Percentiles rank a stretch among this genome's conserved stretches.
phyloP scores from a whole-genome alignment of 257 asterid genomes.

The Scutellaria minor region DNA sequence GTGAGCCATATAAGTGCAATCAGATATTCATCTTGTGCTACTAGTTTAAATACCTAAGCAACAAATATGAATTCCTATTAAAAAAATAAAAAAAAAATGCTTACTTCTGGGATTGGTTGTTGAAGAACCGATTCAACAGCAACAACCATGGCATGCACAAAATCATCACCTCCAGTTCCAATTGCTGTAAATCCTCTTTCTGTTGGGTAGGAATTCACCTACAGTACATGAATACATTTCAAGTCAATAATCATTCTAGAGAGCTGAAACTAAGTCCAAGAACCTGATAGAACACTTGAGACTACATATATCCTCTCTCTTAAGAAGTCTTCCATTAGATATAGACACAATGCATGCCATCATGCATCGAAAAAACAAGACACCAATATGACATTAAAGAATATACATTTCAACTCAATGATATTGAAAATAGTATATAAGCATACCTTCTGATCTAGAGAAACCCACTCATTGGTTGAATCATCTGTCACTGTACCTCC shows the following conservation, averaged over 20 bases:
- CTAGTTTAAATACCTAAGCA: background rate
- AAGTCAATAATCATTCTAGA: conserved; percentile 13
- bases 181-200: conserved; percentile 94
- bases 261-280: conserved; percentile 25
- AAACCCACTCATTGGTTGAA: conserved; percentile 81
- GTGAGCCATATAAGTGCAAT: conserved; percentile 7
- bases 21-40: conserved; percentile 10
- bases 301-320: background rate
- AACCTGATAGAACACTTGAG: background rate
- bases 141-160: conserved; percentile 92
- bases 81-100: conserved; percentile 18
- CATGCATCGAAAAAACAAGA: background rate
- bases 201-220: conserved; percentile 94
- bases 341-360: conserved; percentile 6
- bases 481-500: conserved; percentile 89
- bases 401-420: background rate
- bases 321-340: background rate
- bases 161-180: conserved; percentile 95
- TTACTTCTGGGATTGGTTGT: conserved; percentile 75
- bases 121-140: conserved; percentile 93
- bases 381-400: background rate
- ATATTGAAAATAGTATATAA: background rate
- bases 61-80: background rate
- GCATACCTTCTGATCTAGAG: conserved; percentile 75
- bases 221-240: conserved; percentile 15